Evolutionary conservation across 495 filamentous ascomycete genomes (phyloP), one percentile per base, ranked within the genome.

Genomic region (Sordaria brevicollis): DNA sequence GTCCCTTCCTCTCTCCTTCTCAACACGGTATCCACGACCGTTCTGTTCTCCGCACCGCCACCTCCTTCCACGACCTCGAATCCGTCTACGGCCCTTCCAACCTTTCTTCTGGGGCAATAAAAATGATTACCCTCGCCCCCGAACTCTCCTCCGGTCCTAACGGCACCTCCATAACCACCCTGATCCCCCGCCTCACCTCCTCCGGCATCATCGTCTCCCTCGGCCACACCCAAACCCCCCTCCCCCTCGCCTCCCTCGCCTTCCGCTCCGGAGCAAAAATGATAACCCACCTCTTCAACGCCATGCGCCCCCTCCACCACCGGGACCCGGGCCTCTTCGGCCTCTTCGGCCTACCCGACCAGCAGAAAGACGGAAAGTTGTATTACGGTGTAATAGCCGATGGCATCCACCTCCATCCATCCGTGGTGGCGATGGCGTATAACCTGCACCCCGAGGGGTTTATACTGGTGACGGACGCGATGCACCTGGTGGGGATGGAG

Each of bases 201-300:
- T 78, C 83, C n/a, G 87, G 83, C 67, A 91, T 94, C 71, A 81
- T 90, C 71, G 89, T 87, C 79, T 89, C 89, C 0, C 89, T 94
- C 66, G 92, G 93, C n/a, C 93, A 96, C 78, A 90, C 89, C 0
- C 90, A 93, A 74, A 89, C 91, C 8, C 90, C 90, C 3, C 94
- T 91, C 79, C 90, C 93, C 73, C 82, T 91, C 71, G 92, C 91
- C 2, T 83, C 86, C 1, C 78, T 79, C 4, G 91, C 91, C 15
- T 86, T 93, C 1, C 76, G 80, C n/a, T 79, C 85, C 25, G 92
- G 92, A 54, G 91, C 90, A 2, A 92, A 83, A 35, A 94, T 93
- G 91, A 87, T 96, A 37, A 96, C 93, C 1, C 93, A 96, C 75
- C 84, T 96, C 2, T 96, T 95, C 84, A 96, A 96, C 75, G 93